Evolutionary conservation across 2,329 filamentous ascomycete species (phyloP).

Genomic region (Penicillium expansum): DNA sequence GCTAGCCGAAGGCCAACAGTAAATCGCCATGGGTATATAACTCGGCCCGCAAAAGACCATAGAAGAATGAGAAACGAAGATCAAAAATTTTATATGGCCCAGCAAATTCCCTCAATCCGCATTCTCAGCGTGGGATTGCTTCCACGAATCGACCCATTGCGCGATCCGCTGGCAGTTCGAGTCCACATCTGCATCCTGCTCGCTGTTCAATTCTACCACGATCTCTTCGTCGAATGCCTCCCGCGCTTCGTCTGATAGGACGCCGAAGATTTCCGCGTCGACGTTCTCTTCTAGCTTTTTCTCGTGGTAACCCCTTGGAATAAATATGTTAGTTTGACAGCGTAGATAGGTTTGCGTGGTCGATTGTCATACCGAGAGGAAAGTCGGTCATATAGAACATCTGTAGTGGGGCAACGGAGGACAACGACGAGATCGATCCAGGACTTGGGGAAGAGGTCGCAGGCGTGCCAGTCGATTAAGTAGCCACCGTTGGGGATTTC

Average conservation of each 20-base stretch:
- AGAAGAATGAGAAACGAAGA: constrained; percentile 11
- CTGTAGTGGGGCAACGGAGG: constrained; percentile 71
- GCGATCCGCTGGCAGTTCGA: constrained; percentile 81
- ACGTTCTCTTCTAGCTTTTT: constrained; percentile 92
- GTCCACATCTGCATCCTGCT: constrained; percentile 80
- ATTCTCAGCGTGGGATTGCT: constrained; percentile 47
- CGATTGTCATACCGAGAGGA: constrained; percentile 58
- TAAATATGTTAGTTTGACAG: neutral
- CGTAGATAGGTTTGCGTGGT: neutral
- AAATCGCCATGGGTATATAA: constrained; percentile 18
- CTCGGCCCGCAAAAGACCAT: constrained; percentile 6
- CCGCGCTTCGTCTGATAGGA: constrained; percentile 82
- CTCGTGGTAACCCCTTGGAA: constrained; percentile 71
- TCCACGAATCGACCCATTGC: constrained; percentile 81
- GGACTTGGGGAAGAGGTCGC: constrained; percentile 86
- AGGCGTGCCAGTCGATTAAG: constrained; percentile 97
- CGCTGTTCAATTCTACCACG: constrained; percentile 83
- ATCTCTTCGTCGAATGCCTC: constrained; percentile 84
- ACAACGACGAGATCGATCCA: constrained; percentile 97
- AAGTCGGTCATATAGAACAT: constrained; percentile 79
- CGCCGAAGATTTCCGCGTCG: constrained; percentile 96
- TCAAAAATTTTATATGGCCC: neutral
- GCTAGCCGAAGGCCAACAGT: constrained; percentile 54
- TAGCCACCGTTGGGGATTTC: constrained; percentile 75
- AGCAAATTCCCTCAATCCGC: constrained; percentile 22